Evolutionary conservation across 2,329 filamentous ascomycete species (phyloP), one percentile per base, ranked within the genome.

Genomic region (Sarocladium oryzae): DNA sequence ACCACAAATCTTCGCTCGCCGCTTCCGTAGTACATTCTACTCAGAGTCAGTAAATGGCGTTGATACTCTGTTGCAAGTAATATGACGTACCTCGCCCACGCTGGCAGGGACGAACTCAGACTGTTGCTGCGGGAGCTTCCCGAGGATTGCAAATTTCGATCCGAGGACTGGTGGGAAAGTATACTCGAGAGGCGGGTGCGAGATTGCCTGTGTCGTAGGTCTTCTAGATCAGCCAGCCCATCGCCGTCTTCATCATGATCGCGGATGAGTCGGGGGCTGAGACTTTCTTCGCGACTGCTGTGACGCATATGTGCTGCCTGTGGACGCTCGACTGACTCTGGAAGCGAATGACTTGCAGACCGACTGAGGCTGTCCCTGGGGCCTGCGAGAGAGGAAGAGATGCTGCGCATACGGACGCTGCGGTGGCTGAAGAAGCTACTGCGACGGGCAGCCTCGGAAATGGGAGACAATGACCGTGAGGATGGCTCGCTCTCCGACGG

Each of bases 221-320:
- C 67, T 32, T 79, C 72, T 46, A 86, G 68, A 53, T 85, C 81
- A 4, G 79, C 77, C 21, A 86, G 69, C 2, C 80, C 80, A 58
- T 86, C 82, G 3, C 81, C 81, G 56, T 85, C 71, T 61, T 85
- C 82, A 56, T 85, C 82, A 53, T 79, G 74, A 55, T 85, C 74
- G 18, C 74, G 73, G 36, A 85, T 69, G 26, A 76, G 68, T 38
- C 72, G 74, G 7, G 63, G 56, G 23, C 68, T 68, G 57, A 70
- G 57, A 56, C 69, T 56, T 38, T 61, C 54, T 51, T 66, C 64
- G 53, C 69, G 64, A 55, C 64, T 54, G 51, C 65, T 52, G 36
- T 58, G 66, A 57, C 74, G 69, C 50, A 66, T 60, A 56, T 73
- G 73, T 9, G 68, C 68, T 2, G 75, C 67, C 35, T 69, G 65